These are phyloP conservation scores for Cytospora leucostoma DNA, from an alignment of 2,329 filamentous ascomycete species.

Conservation along the genomic window DNA sequence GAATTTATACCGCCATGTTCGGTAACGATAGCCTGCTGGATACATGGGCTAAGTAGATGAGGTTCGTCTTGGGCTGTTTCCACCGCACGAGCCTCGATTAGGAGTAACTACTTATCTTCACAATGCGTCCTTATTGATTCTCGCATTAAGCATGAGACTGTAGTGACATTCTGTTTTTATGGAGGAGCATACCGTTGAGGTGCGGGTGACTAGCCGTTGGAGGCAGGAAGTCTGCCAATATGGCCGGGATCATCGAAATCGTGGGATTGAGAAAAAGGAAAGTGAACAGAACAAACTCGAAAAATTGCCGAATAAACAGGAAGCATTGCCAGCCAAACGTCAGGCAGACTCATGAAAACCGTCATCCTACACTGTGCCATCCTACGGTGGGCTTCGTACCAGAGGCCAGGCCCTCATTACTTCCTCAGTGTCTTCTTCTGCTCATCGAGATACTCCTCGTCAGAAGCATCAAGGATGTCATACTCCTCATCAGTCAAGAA, in stretches of 20 bases:
- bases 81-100: background rate
- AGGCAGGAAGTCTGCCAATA: background rate
- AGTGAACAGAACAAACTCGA: slow-evolving; percentile 7
- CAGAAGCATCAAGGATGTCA: slow-evolving; percentile 92
- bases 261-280: slow-evolving; percentile 5
- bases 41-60: too few species aligned
- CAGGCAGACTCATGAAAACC: slow-evolving; percentile 17
- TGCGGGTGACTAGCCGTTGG: slow-evolving; percentile 12
- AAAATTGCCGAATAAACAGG: slow-evolving; percentile 11
- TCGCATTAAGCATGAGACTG: background rate
- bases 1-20: background rate
- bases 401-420: background rate
- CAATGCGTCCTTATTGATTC: background rate
- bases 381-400: background rate
- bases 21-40: background rate
- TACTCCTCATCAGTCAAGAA: slow-evolving; percentile 98
- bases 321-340: slow-evolving; percentile 13
- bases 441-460: slow-evolving; percentile 74
- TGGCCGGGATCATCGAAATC: slow-evolving; percentile 12
- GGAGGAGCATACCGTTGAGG: slow-evolving; percentile 21
- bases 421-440: slow-evolving; percentile 40
- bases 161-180: slow-evolving; percentile 26
- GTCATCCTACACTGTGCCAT: slow-evolving; percentile 15
- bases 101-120: background rate
- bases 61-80: background rate